Base-by-base conservation (phyloP, 495 filamentous ascomycete genomes). In the Antarctomyces pellizariae region DNA sequence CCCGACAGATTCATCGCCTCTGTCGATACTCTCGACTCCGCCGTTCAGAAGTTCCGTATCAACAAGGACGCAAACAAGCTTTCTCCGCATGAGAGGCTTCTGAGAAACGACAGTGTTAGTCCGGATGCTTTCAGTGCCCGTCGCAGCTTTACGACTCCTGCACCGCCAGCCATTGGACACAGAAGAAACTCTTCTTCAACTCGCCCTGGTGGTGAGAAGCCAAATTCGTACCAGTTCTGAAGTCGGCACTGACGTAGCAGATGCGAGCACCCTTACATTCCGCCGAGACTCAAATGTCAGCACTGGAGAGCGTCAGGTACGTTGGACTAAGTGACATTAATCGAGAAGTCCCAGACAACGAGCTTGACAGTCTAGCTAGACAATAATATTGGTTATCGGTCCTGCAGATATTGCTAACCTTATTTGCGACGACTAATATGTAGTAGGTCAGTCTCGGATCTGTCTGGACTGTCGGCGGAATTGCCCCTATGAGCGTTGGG, bases 401-500 rank as follows among this genome's bases (percentile, higher is more conserved):
- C n/a, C n/a, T n/a, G n/a, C n/a, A n/a, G n/a, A n/a, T n/a, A n/a
- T n/a, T n/a, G n/a, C n/a, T n/a, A n/a, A n/a, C n/a, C n/a, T n/a
- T n/a, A n/a, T n/a, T n/a, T n/a, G n/a, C n/a, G n/a, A n/a, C 24
- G 12, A 11, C 24, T 26, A 21, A 21, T 21, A 21, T 10, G 13
- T 4, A 45, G 24, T 50, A 63, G 34, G 50, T 67, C 25, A 86
- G 77, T 45, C 36, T 50, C 25, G 76, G 75, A 0, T 59, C 65
- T 18, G 57, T 84, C n/a, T 90, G 82, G 82, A 64, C 65, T 3
- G 75, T 86, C 9, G 76, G 82, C 10, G 75, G 78, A 15, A 37
- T 58, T 15, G 60, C 63, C 23, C 56, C 58, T 13, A 56, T 56
- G 8, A 62, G 49, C 7, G 36, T 50, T 20, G 56, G 61, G 5